Base-by-base conservation (phyloP, 352 stramenopile genomes). In the Phytophthora constricta region DNA sequence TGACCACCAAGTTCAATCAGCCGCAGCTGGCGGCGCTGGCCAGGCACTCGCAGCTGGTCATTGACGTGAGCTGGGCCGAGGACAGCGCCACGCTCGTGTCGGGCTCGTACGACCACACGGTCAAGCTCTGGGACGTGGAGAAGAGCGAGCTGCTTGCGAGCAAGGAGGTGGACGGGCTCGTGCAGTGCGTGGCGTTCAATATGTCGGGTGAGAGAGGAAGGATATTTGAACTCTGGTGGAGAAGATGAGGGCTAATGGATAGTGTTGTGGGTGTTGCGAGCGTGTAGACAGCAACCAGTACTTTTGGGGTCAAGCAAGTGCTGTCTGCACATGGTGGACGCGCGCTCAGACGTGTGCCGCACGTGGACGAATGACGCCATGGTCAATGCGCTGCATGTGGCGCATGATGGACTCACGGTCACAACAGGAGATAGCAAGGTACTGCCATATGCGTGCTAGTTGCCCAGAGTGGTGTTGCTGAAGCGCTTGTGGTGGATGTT, bases 1-100 rank as follows among this genome's bases (percentile, higher is more conserved):
- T 94, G 52, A 96, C 88, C 17, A 93, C 88, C 60, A 94, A 96
- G 64, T 93, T 95, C 69, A 94, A 94, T 52, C 88, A 94, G 71
- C 83, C 90, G 65, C 88, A 96, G 58, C 58, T 96, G 45, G 86
- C 86, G 22, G 84, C 86, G 53, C 75, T 96, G 4, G 68, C 83
- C 41, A 82, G 88, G 27, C 88, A 96, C 70, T 58, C 68, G 33
- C 88, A 96, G 70, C 82, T 96, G 57, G 86, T 96, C 55, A 95
- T 95, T 58, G 88, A 96, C 68, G 78, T 95, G 56, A 89, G 80
- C 47, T 96, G 88, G 88, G 86, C 85, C 5, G 86, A 89, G 46
- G 88, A 96, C 62, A 93, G 83, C 59, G 57, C 79, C 16, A 77
- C 71, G 48, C 79, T 96, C 22, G 74, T 92, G 42, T 95, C 86